Base-by-base conservation (phyloP, 1,139 yeast genomes). In the Blastobotrys buckinghamii region DNA sequence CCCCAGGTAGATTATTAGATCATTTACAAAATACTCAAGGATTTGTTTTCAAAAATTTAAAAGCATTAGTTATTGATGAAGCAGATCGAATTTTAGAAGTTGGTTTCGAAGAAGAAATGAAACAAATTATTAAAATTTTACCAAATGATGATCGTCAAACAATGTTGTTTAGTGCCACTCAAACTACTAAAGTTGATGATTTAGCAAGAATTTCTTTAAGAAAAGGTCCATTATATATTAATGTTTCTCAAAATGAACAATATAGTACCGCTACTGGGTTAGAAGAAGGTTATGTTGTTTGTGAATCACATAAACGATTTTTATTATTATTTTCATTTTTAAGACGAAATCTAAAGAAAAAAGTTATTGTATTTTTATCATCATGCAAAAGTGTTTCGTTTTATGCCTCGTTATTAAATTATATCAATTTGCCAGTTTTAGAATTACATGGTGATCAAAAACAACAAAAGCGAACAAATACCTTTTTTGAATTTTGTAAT, bases 91-190 rank as follows among this genome's bases (percentile, higher is more conserved):
- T 92, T 59, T 75, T 92, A 64, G 97, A 92, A 70, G 89, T 89
- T 64, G 98, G 98, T 55, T 92, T 92, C 70, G 97, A 92, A 73
- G 97, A 92, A 59, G 97, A 92, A 74, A 92, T 92, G 97, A 85
- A 79, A 68, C 97, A 94, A 70, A 92, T 92, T 63, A 88, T 92
- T 64, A 87, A 84, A 70, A 87, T 94, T 55, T 74, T 94, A 63
- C 99, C 99, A 44, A 84, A 81, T 56, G 95, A 89, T 57, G 90
- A 85, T 58, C 84, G 99, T 71, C 99, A 92, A 69, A 78, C 96
- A 38, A 92, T 92, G 97, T 74, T 92, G 59, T 92, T 94, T 66
- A 89, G 97, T 2, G 99, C 99, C 45, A 92, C 99, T 1, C 99
- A 92, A 69, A 92, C 99, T 37, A 92, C 97, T 42, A 94, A 94